Evolutionary conservation across 768 basidiomycete species (phyloP).

Genomic region (Lactarius hengduanensis): DNA sequence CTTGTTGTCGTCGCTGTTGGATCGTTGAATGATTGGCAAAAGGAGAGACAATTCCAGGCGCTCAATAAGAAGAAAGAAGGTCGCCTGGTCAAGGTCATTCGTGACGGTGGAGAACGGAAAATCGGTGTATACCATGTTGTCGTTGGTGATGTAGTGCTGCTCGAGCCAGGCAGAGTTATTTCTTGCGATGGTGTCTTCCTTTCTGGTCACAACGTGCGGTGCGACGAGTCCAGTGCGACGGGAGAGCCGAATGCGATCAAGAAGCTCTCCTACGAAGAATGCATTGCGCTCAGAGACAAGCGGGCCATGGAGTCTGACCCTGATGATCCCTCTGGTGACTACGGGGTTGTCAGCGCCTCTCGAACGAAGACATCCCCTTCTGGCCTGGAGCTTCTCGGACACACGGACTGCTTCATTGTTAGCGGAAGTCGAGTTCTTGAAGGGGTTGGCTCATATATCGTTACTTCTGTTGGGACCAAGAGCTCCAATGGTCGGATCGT

Average conservation of each 20-base stretch:
- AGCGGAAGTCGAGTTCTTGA: slow-evolving; percentile 92
- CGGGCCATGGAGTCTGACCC: slow-evolving; percentile 24
- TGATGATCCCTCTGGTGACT: no score
- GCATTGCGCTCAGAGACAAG: slow-evolving; percentile 48
- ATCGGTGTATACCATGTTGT: no score
- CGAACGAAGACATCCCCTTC: slow-evolving; percentile 15
- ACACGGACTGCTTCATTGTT: slow-evolving; percentile 89
- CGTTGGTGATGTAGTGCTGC: slow-evolving; percentile 87
- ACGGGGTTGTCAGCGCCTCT: slow-evolving; percentile 32
- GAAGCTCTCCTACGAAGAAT: slow-evolving; percentile 81
- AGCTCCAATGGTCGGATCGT: slow-evolving; percentile 96
- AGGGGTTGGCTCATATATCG: slow-evolving; percentile 89
- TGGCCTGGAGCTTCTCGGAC: slow-evolving; percentile 39
- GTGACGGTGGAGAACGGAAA: no score
- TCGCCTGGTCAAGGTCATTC: no score
- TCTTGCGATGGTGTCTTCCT: slow-evolving; percentile 97
- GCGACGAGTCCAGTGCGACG: slow-evolving; percentile 95
- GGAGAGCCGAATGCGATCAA: slow-evolving; percentile 96
- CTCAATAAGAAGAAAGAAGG: no score
- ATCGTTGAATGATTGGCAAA: no score
- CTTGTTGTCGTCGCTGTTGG: no score
- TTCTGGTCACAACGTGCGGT: slow-evolving; percentile 87
- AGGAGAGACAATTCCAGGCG: no score
- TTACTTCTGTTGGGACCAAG: slow-evolving; percentile 88
- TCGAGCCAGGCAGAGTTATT: slow-evolving; percentile 94